Conservation (phyloP, 1,284 basidiomycete species). For the Schizopora paradoxa region DNA sequence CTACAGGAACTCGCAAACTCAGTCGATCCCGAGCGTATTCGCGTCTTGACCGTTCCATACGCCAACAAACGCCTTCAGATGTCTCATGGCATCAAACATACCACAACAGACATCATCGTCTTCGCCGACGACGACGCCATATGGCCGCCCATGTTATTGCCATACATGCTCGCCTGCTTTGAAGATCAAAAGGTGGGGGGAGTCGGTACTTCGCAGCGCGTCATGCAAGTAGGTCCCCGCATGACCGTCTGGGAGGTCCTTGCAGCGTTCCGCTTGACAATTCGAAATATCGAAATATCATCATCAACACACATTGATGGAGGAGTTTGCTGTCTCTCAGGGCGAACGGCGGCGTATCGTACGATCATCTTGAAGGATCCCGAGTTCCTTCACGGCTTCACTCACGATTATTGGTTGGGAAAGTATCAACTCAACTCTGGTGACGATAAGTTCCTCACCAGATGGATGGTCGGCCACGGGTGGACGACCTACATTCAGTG, state of each 20-base stretch:
- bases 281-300: conserved; percentile 89
- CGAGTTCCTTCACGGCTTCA: conserved; percentile 87
- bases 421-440: conserved; percentile 92
- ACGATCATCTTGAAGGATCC: conserved; percentile 93
- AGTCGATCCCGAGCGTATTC: conserved; percentile 79
- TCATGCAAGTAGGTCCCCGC: conserved; percentile 67
- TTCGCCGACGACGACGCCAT: conserved; percentile 94
- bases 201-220: conserved; percentile 85
- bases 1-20: conserved; percentile 82
- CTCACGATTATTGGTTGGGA: conserved; percentile 87
- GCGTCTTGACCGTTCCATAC: conserved; percentile 85
- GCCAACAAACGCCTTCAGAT: conserved; percentile 93
- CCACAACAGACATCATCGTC: conserved; percentile 90
- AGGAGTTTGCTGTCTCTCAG: conserved; percentile 85
- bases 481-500: conserved; percentile 92
- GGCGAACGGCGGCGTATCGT: conserved; percentile 87
- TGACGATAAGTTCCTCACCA: conserved; percentile 92
- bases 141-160: conserved; percentile 85
- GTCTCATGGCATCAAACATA: conserved; percentile 85
- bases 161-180: conserved; percentile 83
- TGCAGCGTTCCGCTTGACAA: conserved; percentile 86
- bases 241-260: conserved; percentile 95
- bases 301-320: conserved; percentile 88
- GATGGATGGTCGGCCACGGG: conserved; percentile 93
- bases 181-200: conserved; percentile 91